phyloP scores from a whole-genome alignment of 2,329 filamentous ascomycete genomes.

The Trichophaea hybrida region DNA sequence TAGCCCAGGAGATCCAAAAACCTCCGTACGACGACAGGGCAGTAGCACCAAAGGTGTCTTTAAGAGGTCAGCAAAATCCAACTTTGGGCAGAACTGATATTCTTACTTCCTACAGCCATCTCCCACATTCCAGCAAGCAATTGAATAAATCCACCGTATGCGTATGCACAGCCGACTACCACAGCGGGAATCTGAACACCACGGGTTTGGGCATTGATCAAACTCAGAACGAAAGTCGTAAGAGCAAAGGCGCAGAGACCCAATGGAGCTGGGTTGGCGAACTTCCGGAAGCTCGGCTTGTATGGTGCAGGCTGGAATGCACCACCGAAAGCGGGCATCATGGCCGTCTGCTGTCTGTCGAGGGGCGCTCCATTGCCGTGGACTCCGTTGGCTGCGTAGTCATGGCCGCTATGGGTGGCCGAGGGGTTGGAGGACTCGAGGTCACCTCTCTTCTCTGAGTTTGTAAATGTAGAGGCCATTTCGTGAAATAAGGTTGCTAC shows the following conservation, averaged over 20 bases:
- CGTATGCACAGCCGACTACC: slow-evolving; percentile 54
- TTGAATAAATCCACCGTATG: slow-evolving; percentile 66
- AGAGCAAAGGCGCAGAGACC: slow-evolving; percentile 67
- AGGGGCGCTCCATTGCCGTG: slow-evolving; percentile 7
- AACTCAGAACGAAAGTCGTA: slow-evolving; percentile 66
- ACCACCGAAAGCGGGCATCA: slow-evolving; percentile 50
- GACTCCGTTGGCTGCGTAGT: not conserved
- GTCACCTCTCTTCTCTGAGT: not conserved
- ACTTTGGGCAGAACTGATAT: not conserved
- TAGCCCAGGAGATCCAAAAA: slow-evolving; percentile 58
- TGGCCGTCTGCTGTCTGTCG: slow-evolving; percentile 6
- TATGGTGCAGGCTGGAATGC: slow-evolving; percentile 58
- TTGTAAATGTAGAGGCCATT: not conserved
- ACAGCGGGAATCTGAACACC: slow-evolving; percentile 49
- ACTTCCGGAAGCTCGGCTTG: slow-evolving; percentile 53
- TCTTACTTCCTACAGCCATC: slow-evolving; percentile 29
- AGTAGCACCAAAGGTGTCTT: slow-evolving; percentile 65
- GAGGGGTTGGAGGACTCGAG: not conserved
- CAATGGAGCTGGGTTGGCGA: slow-evolving; percentile 66
- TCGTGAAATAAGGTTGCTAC: not conserved
- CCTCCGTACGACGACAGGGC: slow-evolving; percentile 69
- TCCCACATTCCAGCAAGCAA: slow-evolving; percentile 78
- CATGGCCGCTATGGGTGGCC: not conserved
- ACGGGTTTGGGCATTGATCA: slow-evolving; percentile 55
- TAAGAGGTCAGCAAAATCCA: slow-evolving; percentile 1